A percentile compares a stretch with the other conserved stretches of the same genome.
These are phyloP conservation scores for Beauveria australis DNA, from an alignment of 2,329 filamentous ascomycete genomes.

Conservation along the genomic window DNA sequence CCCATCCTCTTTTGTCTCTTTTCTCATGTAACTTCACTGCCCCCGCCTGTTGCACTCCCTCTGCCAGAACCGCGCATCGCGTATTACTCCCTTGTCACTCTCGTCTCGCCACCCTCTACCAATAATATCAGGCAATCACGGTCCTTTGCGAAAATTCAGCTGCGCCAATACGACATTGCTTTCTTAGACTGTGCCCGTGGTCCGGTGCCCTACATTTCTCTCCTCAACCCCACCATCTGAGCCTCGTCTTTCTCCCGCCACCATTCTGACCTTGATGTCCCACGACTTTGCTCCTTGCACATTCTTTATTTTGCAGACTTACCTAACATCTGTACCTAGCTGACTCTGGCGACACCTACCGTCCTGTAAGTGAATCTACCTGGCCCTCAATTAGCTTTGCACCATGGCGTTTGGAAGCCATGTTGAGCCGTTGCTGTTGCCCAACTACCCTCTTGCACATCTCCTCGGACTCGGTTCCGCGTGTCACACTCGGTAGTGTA, in stretches of 20 bases:
- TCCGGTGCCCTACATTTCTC: not conserved
- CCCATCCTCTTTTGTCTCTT: not conserved
- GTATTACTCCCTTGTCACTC: not conserved
- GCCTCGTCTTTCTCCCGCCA: conserved; percentile 14
- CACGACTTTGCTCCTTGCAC: conserved; percentile 12
- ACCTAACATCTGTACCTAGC: conserved; percentile 42
- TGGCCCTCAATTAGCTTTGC: conserved; percentile 3
- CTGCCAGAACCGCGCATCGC: not conserved
- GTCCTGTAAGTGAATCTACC: conserved; percentile 41
- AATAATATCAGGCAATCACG: not conserved
- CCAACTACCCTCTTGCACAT: not conserved
- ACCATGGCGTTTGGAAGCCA: not conserved
- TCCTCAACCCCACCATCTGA: conserved; percentile 5
- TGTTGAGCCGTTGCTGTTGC: not conserved
- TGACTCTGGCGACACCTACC: conserved; percentile 53
- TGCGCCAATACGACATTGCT: not conserved
- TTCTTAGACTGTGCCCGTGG: not conserved
- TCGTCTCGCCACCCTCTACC: not conserved
- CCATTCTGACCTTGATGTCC: conserved; percentile 14
- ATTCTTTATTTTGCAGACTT: not conserved
- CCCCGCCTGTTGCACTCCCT: not conserved
- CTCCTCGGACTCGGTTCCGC: not conserved
- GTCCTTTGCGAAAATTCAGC: not conserved
- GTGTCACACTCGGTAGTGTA: not conserved
- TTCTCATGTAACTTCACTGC: conserved; percentile 1